Evolutionary conservation across 2,329 filamentous ascomycete species (phyloP).

Genomic region (Aureobasidium sp.): DNA sequence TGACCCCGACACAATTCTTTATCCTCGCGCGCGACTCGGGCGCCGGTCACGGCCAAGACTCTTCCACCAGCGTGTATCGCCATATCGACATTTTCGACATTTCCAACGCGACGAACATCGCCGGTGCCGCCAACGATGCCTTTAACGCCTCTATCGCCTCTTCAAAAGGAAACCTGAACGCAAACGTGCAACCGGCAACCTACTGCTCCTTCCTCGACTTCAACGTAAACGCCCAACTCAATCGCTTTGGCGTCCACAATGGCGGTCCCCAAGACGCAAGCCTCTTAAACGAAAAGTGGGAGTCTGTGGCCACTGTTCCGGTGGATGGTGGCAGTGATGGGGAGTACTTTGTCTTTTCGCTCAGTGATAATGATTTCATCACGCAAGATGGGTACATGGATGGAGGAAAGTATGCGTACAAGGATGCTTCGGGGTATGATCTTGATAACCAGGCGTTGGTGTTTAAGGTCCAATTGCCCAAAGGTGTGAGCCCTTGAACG

Average conservation of each 20-base stretch:
- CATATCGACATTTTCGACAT: conserved; percentile 66
- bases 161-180: conserved; percentile 46
- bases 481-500: conserved; percentile 17
- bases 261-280: conserved; percentile 53
- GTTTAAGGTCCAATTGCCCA: conserved; percentile 50
- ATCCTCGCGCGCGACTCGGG: conserved; percentile 58
- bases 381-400: conserved; percentile 60
- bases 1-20: conserved; percentile 58
- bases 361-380: conserved; percentile 70
- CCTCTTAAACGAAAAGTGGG: conserved; percentile 72
- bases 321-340: conserved; percentile 43
- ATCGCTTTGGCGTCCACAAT: conserved; percentile 61
- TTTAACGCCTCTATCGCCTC: conserved; percentile 38
- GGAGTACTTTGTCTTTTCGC: conserved; percentile 60
- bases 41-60: conserved; percentile 52
- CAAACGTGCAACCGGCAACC: conserved; percentile 46
- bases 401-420: conserved; percentile 49
- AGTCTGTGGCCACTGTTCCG: conserved; percentile 58
- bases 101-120: conserved; percentile 54
- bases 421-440: conserved; percentile 51
- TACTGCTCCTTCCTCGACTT: conserved; percentile 64
- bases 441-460: conserved; percentile 58
- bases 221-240: conserved; percentile 59
- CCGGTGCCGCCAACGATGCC: conserved; percentile 33
- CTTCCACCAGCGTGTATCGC: conserved; percentile 51